Evolutionary conservation across 148 eudicot species (phyloP).

Genomic region (Rhododendron griersonianum): DNA sequence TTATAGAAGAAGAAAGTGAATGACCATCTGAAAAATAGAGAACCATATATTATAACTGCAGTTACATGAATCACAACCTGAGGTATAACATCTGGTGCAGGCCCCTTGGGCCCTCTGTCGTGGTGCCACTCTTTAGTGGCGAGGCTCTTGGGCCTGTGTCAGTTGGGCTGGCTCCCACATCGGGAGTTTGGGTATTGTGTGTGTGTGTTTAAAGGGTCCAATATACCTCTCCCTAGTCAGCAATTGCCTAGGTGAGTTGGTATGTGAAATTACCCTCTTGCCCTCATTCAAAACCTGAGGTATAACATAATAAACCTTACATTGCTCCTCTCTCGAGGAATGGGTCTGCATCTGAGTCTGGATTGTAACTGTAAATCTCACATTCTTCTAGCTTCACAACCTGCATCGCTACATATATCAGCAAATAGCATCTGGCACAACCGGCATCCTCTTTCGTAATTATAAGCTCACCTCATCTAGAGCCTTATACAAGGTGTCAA

Average conservation of each 20-base stretch:
- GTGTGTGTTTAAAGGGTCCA: too few species aligned
- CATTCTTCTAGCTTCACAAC: conserved; percentile 85
- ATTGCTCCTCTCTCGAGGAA: conserved; percentile 84
- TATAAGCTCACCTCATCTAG: conserved; percentile 72
- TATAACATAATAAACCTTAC: conserved; percentile 37
- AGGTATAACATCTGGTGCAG: background rate
- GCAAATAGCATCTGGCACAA: background rate
- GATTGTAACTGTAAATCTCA: conserved; percentile 89
- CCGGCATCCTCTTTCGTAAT: background rate
- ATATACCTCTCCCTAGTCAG: too few species aligned
- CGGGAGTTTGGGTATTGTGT: too few species aligned
- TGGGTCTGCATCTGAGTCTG: conserved; percentile 81
- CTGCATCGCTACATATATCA: conserved; percentile 38
- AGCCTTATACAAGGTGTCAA: conserved; percentile 72
- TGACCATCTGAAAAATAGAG: conserved; percentile 68
- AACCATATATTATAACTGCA: background rate
- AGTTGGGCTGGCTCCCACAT: too few species aligned
- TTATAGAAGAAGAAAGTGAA: conserved; percentile 94
- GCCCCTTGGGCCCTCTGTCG: too few species aligned
- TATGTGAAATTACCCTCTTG: too few species aligned
- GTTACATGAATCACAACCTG: background rate
- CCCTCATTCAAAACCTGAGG: background rate
- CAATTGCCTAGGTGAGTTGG: too few species aligned
- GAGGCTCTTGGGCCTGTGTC: too few species aligned
- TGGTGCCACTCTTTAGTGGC: too few species aligned